A percentile compares a stretch with the other conserved stretches of the same genome.
These are phyloP conservation scores for Paulownia fortunei DNA, from an alignment of 257 asterid genomes.

Conservation along the genomic window DNA sequence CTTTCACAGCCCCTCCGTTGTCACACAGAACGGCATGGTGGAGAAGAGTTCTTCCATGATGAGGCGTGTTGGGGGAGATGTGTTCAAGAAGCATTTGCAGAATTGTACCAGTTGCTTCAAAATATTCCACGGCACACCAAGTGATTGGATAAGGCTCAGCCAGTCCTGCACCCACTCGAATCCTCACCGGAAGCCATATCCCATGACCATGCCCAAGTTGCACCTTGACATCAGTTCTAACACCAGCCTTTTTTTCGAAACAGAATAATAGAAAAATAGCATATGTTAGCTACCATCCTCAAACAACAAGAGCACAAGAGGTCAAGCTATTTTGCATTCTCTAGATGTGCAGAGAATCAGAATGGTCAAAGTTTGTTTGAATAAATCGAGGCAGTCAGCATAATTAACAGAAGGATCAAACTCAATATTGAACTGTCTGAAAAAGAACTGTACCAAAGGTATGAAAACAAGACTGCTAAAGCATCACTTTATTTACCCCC, in stretches of 20 bases:
- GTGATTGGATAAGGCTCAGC: slow-evolving; percentile 76
- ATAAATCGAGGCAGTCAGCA: background rate
- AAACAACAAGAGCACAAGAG: background rate
- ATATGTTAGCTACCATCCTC: slow-evolving; percentile 23
- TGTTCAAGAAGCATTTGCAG: slow-evolving; percentile 62
- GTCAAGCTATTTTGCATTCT: background rate
- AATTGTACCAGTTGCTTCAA: slow-evolving; percentile 74
- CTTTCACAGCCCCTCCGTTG: slow-evolving; percentile 54
- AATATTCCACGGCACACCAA: slow-evolving; percentile 89
- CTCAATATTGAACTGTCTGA: background rate
- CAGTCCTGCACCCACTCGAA: slow-evolving; percentile 82
- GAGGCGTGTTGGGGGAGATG: slow-evolving; percentile 46
- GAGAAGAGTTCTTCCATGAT: slow-evolving; percentile 65
- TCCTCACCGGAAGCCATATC: slow-evolving; percentile 84
- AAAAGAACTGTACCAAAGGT: background rate
- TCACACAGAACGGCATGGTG: slow-evolving; percentile 83
- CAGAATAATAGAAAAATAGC: background rate
- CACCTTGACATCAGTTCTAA: slow-evolving; percentile 59
- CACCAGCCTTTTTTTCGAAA: slow-evolving; percentile 58
- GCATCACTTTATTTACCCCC: slow-evolving; percentile 49
- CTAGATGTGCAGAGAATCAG: slow-evolving; percentile 12
- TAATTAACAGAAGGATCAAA: background rate
- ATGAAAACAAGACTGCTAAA: background rate
- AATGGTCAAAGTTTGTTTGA: background rate
- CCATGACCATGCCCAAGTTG: slow-evolving; percentile 89